These are phyloP conservation scores for Microbotryomycetes sp. DNA, from an alignment of 1,284 basidiomycete species.

Conservation along the genomic window DNA sequence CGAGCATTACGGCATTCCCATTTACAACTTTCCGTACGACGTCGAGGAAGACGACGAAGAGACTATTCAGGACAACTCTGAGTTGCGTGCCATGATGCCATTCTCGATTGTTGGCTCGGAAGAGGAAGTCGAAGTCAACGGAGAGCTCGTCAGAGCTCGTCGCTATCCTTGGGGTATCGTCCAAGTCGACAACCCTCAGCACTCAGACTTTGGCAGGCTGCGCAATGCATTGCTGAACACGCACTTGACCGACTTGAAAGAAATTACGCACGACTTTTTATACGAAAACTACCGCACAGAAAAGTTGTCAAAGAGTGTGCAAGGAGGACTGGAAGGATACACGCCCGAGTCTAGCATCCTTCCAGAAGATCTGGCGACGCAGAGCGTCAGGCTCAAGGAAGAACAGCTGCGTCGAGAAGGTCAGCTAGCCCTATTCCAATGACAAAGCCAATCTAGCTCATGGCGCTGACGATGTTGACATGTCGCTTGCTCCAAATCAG, in stretches of 20 bases:
- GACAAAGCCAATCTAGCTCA: too few species aligned
- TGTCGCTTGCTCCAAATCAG: constrained; percentile 41
- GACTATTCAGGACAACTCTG: constrained; percentile 94
- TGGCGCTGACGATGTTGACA: too few species aligned
- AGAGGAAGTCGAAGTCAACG: constrained; percentile 89
- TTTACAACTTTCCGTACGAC: constrained; percentile 99
- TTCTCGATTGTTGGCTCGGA: constrained; percentile 98
- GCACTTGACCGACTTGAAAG: constrained; percentile 66
- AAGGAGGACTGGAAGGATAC: constrained; percentile 43
- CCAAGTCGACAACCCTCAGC: constrained; percentile 96
- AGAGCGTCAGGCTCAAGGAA: constrained; percentile 94
- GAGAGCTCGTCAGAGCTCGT: constrained; percentile 84
- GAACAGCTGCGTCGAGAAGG: constrained; percentile 90
- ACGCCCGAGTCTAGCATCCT: constrained; percentile 49
- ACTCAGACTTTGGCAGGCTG: constrained; percentile 92
- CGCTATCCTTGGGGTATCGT: constrained; percentile 97
- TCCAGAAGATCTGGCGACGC: constrained; percentile 92
- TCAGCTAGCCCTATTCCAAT: too few species aligned
- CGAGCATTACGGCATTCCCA: constrained; percentile 94
- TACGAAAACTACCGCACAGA: constrained; percentile 45
- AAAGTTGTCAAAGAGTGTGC: constrained; percentile 88
- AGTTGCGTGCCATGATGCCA: constrained; percentile 80
- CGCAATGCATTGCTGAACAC: constrained; percentile 85
- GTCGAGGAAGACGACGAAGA: constrained; percentile 98
- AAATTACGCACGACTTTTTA: not conserved